These are phyloP conservation scores for Podospora sp. DNA, from an alignment of 495 filamentous ascomycete genomes.

Conservation along the genomic window DNA sequence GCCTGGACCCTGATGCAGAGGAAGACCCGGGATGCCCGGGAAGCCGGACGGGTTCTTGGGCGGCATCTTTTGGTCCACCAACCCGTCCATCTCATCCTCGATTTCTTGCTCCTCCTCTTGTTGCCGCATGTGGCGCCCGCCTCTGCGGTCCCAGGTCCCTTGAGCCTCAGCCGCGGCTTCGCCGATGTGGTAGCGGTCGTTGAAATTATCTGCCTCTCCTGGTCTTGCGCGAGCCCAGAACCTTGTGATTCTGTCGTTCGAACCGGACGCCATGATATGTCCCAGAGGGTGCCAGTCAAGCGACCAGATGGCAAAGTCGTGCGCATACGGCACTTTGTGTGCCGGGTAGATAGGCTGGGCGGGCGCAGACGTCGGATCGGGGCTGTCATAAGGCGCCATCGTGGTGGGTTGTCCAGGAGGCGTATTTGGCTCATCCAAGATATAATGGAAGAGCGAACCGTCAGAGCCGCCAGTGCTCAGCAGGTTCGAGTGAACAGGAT, in stretches of 20 bases:
- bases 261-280: conserved; percentile 96
- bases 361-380: conserved; percentile 74
- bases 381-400: conserved; percentile 78
- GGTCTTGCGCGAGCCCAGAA: conserved; percentile 93
- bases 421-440: conserved; percentile 87
- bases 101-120: conserved; percentile 92
- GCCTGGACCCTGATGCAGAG: conserved; percentile 37
- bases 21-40: conserved; percentile 55
- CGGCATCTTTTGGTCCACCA: conserved; percentile 93
- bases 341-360: conserved; percentile 87
- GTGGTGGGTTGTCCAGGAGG: conserved; percentile 67
- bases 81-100: conserved; percentile 87
- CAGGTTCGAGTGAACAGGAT: conserved; percentile 84
- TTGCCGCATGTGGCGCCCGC: conserved; percentile 74
- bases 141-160: conserved; percentile 86
- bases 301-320: conserved; percentile 94
- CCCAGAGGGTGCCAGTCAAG: conserved; percentile 96
- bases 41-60: conserved; percentile 48
- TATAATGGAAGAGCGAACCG: conserved; percentile 86
- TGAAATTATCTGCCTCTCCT: conserved; percentile 76
- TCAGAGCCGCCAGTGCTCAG: conserved; percentile 91
- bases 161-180: conserved; percentile 90
- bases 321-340: conserved; percentile 80
- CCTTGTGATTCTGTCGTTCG: conserved; percentile 92
- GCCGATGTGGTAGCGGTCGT: conserved; percentile 92